A percentile compares a stretch with the other conserved stretches of the same genome.
These are phyloP conservation scores for Acer saccharum DNA, from an alignment of 345 rosid species.

Conservation along the genomic window DNA sequence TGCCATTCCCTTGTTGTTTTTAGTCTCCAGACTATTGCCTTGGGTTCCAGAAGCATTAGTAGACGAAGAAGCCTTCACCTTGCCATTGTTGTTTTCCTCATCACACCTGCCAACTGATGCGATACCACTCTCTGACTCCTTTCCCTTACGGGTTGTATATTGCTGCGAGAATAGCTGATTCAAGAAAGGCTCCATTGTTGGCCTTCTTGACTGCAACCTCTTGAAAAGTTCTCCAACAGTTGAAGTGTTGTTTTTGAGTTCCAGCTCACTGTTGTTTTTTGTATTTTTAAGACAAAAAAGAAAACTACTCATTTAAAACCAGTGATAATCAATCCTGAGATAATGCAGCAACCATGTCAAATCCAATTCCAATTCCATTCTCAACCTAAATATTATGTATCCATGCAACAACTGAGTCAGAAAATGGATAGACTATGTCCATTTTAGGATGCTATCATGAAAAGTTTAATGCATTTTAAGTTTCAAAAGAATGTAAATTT, in stretches of 20 bases:
- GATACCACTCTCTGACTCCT: neutral
- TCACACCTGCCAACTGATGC: neutral
- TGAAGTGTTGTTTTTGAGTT: constrained; percentile 5
- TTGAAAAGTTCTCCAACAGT: constrained; percentile 14
- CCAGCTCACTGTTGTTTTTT: constrained; percentile 16
- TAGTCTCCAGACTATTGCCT: neutral
- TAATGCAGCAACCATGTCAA: too few relatives aligned
- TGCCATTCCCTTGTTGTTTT: constrained; percentile 13
- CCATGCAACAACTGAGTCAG: neutral
- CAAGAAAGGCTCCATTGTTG: constrained; percentile 9
- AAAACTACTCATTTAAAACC: neutral
- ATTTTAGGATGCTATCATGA: neutral
- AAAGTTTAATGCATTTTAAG: neutral
- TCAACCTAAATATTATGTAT: neutral
- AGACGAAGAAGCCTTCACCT: neutral
- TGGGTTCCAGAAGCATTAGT: too few relatives aligned
- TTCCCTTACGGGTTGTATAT: neutral
- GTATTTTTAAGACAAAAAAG: too few relatives aligned
- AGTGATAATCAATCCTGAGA: too few relatives aligned
- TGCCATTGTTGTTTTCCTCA: neutral
- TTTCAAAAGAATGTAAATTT: neutral
- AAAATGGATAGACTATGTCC: too few relatives aligned
- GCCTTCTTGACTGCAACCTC: constrained; percentile 25
- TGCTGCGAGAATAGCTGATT: constrained; percentile 13
- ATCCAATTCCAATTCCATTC: neutral